Evolutionary conservation across 805 yeast species (phyloP).

Genomic region (Nakazawaea populi): DNA sequence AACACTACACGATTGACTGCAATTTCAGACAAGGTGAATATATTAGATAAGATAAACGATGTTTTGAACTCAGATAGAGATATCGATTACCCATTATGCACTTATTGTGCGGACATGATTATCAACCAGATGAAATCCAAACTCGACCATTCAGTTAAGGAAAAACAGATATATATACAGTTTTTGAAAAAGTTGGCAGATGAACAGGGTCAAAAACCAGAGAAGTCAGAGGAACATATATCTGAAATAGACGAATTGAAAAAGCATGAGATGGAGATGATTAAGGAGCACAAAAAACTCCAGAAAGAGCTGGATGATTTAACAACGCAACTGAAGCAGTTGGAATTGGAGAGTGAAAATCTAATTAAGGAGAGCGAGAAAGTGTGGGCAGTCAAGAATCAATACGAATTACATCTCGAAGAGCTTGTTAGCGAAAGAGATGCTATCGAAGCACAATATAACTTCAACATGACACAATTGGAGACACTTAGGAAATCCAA

Average conservation of each 20-base stretch:
- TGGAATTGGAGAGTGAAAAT: conserved; percentile 32
- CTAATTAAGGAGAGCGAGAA: conserved; percentile 40
- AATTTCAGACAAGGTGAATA: conserved; percentile 43
- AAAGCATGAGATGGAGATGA: conserved; percentile 28
- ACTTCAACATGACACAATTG: conserved; percentile 55
- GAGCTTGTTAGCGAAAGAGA: conserved; percentile 51
- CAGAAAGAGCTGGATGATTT: conserved; percentile 39
- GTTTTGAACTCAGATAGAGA: conserved; percentile 72
- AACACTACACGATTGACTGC: conserved; percentile 22
- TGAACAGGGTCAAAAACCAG: conserved; percentile 38
- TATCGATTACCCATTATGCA: conserved; percentile 82
- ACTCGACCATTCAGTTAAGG: conserved; percentile 68
- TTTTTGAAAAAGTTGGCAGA: conserved; percentile 66
- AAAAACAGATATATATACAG: conserved; percentile 70
- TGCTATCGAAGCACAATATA: conserved; percentile 57
- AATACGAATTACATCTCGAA: conserved; percentile 45
- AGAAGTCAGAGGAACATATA: conserved; percentile 39
- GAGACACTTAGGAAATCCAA: conserved; percentile 71
- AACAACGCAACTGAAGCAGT: conserved; percentile 38
- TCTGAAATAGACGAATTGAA: conserved; percentile 42
- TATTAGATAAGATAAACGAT: conserved; percentile 62
- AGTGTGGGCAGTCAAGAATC: conserved; percentile 45
- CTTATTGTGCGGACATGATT: conserved; percentile 71
- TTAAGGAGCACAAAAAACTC: conserved; percentile 32
- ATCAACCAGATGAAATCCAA: conserved; percentile 59